Evolutionary conservation across 176 grass and related monocot species (phyloP).

Genomic region (Phoenix roebelenii): DNA sequence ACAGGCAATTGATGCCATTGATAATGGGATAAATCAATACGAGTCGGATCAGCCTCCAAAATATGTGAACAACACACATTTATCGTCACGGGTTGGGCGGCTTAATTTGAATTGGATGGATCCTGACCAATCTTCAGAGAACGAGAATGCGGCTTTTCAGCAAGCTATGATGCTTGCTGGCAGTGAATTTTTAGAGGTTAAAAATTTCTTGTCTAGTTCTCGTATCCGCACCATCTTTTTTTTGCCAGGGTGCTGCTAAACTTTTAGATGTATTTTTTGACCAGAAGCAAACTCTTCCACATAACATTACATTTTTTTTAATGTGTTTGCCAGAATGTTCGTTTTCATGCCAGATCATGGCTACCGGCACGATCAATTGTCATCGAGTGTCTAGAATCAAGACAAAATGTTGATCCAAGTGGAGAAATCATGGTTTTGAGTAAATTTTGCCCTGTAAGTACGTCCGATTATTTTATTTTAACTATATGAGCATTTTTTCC

Average conservation of each 20-base stretch:
- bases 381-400: slow-evolving; percentile 69
- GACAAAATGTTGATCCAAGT: slow-evolving; percentile 66
- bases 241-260: too few relatives aligned
- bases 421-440: slow-evolving; percentile 93
- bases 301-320: not conserved
- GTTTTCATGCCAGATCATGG: slow-evolving; percentile 85
- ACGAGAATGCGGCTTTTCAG: slow-evolving; percentile 84
- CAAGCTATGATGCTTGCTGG: slow-evolving; percentile 74
- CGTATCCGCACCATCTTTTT: too few relatives aligned
- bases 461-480: not conserved
- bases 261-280: too few relatives aligned
- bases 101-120: slow-evolving; percentile 88
- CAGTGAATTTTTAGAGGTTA: slow-evolving; percentile 88
- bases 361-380: slow-evolving; percentile 89
- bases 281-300: too few relatives aligned
- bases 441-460: slow-evolving; percentile 85
- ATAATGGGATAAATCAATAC: slow-evolving; percentile 96
- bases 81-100: slow-evolving; percentile 77
- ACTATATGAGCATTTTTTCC: not conserved
- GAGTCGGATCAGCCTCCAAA: slow-evolving; percentile 83
- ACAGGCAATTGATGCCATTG: slow-evolving; percentile 92
- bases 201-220: too few relatives aligned
- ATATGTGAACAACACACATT: slow-evolving; percentile 86
- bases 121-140: slow-evolving; percentile 83
- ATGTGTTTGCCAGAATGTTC: slow-evolving; percentile 44